These are phyloP conservation scores for Petasospora rhodanensis DNA, from an alignment of 1,139 yeast species.

Conservation along the genomic window DNA sequence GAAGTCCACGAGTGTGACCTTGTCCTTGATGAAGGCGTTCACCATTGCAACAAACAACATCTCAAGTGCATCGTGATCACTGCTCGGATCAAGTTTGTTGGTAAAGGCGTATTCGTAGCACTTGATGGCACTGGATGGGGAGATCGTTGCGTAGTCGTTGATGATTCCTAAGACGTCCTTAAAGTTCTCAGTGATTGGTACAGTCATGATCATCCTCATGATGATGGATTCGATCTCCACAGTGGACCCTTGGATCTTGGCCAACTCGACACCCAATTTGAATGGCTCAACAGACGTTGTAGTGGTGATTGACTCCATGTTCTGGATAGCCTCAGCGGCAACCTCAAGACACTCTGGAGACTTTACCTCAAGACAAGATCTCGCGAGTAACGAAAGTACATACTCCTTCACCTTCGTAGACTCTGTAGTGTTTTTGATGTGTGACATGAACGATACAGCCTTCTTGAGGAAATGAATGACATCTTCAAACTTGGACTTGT, in stretches of 20 bases:
- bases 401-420: constrained; percentile 11
- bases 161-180: constrained; percentile 19
- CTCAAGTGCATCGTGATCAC: constrained; percentile 25
- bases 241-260: constrained; percentile 8
- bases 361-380: constrained; percentile 20
- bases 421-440: neutral
- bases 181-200: constrained; percentile 17
- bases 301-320: constrained; percentile 16
- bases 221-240: constrained; percentile 22
- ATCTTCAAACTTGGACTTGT: constrained; percentile 14
- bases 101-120: constrained; percentile 29
- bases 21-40: constrained; percentile 13
- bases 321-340: constrained; percentile 16
- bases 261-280: constrained; percentile 21
- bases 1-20: constrained; percentile 4
- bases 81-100: constrained; percentile 19
- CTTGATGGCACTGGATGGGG: constrained; percentile 25
- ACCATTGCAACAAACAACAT: constrained; percentile 19
- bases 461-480: constrained; percentile 21
- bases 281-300: constrained; percentile 21
- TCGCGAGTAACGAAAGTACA: constrained; percentile 17
- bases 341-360: constrained; percentile 10
- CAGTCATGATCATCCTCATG: constrained; percentile 29
- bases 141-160: constrained; percentile 19
- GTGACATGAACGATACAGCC: constrained; percentile 13